Conservation (phyloP, 805 yeast genomes). For the Lachancea waltii region DNA sequence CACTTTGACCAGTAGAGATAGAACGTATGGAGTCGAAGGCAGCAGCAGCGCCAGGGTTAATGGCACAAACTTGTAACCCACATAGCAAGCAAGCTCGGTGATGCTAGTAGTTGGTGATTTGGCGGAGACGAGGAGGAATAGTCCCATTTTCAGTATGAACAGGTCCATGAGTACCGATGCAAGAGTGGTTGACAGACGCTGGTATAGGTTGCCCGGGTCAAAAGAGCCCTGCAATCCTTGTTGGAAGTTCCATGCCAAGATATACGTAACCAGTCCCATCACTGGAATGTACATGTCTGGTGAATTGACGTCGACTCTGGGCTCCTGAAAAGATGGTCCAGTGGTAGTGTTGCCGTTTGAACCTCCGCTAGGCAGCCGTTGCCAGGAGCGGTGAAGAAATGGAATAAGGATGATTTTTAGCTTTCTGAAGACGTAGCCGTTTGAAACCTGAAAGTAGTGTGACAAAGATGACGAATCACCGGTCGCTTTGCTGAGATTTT, state of each 20-base stretch:
- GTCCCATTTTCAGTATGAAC: constrained; percentile 66
- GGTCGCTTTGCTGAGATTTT: constrained; percentile 39
- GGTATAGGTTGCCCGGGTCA: constrained; percentile 89
- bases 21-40: constrained; percentile 39
- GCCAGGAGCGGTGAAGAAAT: constrained; percentile 79
- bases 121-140: constrained; percentile 54
- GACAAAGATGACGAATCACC: constrained; percentile 48
- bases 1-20: constrained; percentile 41
- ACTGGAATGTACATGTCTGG: constrained; percentile 95
- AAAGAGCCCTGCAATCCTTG: constrained; percentile 85
- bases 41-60: constrained; percentile 50
- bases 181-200: constrained; percentile 75
- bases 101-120: constrained; percentile 39
- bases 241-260: constrained; percentile 72
- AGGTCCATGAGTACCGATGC: constrained; percentile 79
- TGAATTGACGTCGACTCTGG: constrained; percentile 82
- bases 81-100: constrained; percentile 81
- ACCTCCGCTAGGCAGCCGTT: constrained; percentile 38
- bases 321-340: constrained; percentile 41
- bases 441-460: constrained; percentile 88
- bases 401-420: constrained; percentile 75
- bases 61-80: constrained; percentile 92
- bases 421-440: constrained; percentile 74
- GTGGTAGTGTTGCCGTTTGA: constrained; percentile 10
- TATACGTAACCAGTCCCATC: constrained; percentile 87